Percentiles rank a stretch among this genome's conserved stretches.
These are phyloP conservation scores for Dovyalis caffra DNA, from an alignment of 345 rosid species.

Conservation along the genomic window DNA sequence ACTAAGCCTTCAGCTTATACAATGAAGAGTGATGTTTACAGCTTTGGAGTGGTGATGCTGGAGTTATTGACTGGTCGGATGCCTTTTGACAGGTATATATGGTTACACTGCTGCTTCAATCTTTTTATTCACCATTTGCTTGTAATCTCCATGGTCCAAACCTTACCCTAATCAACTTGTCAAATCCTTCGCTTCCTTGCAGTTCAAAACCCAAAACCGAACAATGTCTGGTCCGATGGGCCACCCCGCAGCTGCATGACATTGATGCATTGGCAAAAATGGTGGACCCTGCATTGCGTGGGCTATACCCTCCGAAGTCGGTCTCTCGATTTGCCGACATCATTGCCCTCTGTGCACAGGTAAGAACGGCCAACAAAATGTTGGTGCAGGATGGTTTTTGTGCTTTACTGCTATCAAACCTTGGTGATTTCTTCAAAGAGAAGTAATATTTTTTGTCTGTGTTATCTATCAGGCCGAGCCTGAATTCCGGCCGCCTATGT, in stretches of 20 bases:
- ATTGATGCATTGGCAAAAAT: slow-evolving; percentile 57
- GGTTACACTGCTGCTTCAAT: not conserved
- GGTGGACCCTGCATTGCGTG: slow-evolving; percentile 91
- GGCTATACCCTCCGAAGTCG: slow-evolving; percentile 80
- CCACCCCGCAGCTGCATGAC: slow-evolving; percentile 70
- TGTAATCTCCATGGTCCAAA: not conserved
- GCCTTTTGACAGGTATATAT: slow-evolving; percentile 81
- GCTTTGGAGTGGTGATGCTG: slow-evolving; percentile 95
- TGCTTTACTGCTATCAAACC: not conserved
- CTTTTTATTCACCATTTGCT: not conserved
- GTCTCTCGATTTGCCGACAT: slow-evolving; percentile 74
- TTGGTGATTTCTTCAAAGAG: not conserved
- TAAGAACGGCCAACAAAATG: not conserved
- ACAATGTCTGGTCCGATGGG: slow-evolving; percentile 84
- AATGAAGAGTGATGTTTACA: slow-evolving; percentile 80
- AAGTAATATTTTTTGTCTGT: not conserved
- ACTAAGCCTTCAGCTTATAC: slow-evolving; percentile 66
- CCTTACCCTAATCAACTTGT: no score
- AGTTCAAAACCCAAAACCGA: slow-evolving; percentile 69
- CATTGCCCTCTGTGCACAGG: slow-evolving; percentile 85
- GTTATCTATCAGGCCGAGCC: slow-evolving; percentile 63
- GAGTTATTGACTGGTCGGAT: slow-evolving; percentile 82
- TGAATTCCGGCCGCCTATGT: slow-evolving; percentile 74
- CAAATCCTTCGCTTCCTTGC: slow-evolving; percentile 1
- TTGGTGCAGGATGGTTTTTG: not conserved